Percentiles rank a stretch among this genome's conserved stretches.
phyloP scores from a whole-genome alignment of 306 rosid genomes.

The Pachyrhizus erosus region DNA sequence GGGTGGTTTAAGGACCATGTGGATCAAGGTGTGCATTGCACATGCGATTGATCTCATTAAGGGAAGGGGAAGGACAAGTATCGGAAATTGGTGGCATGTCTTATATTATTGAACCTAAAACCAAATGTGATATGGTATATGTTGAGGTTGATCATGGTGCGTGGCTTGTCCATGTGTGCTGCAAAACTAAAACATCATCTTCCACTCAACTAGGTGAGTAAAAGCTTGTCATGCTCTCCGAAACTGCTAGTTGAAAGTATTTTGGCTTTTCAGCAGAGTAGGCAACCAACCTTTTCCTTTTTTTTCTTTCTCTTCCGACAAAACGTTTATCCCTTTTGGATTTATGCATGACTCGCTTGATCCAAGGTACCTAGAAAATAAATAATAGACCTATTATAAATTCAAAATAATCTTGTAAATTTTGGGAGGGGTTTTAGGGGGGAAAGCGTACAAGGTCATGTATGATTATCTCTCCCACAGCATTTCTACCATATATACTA shows the following conservation, averaged over 20 bases:
- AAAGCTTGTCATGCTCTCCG: conserved; percentile 41
- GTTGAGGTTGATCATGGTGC: no score
- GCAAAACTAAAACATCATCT: conserved; percentile 26
- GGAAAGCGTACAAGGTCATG: conserved; percentile 38
- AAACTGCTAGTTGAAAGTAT: conserved; percentile 51
- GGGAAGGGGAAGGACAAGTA: conserved; percentile 32
- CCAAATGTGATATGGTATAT: no score
- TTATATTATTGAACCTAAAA: not conserved
- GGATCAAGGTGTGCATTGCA: conserved; percentile 40
- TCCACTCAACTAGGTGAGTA: conserved; percentile 23
- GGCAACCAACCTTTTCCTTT: conserved; percentile 58
- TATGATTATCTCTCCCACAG: conserved; percentile 53
- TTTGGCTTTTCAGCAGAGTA: conserved; percentile 62
- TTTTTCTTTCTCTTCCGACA: conserved; percentile 47
- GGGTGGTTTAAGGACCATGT: conserved; percentile 43
- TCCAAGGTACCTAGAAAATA: conserved; percentile 54
- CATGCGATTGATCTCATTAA: conserved; percentile 53
- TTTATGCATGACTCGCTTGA: conserved; percentile 62
- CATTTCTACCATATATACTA: conserved; percentile 64
- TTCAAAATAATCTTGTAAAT: conserved; percentile 33
- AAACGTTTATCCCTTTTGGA: conserved; percentile 61
- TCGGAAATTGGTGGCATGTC: conserved; percentile 37
- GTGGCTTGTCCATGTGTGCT: no score
- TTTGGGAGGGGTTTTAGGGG: not conserved
- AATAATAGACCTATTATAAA: conserved; percentile 26